Evolutionary conservation across 768 basidiomycete genomes (phyloP), one percentile per base, ranked within the genome.

Genomic region (Phanerochaete sordida): DNA sequence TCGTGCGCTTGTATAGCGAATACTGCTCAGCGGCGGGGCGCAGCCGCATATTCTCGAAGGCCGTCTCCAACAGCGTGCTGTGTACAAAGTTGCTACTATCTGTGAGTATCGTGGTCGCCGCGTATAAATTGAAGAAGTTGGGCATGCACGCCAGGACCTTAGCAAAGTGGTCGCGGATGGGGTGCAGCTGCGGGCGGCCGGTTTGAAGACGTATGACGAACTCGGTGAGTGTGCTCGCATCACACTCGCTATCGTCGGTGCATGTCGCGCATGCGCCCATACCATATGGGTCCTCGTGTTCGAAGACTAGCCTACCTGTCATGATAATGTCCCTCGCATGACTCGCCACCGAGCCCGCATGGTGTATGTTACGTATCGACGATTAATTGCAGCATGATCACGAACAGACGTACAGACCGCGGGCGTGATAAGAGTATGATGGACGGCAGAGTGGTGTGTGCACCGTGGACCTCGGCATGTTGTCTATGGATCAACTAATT

Each of bases 101-200:
- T 11, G 31, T 19, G 30, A 52, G 13, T 24, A 62, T 62, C 3
- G 50, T 43, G 8, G 37, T 55, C 23, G 50, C 16, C 21, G 50
- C 35, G 35, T 30, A 52, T 3, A 57, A 24, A 1, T 50, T 35
- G 31, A 31, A 62, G 46, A 27, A 57, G 19, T 62, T 26, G n/a
- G 47, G 46, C 43, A 58, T 44, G 8, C 9, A 23, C 21, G 3
- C 4, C 27, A 58, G n/a, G n/a, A 24, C 31, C 9, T 62, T 49
- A 28, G 49, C 57, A 26, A 62, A 31, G 24, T 24, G 24, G 1
- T 57, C 28, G 23, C 58, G 57, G 6, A 62, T 8, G 5, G 61
- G 61, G 48, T 62, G 57, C 9, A 37, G 50, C 51, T 62, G 61
- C 2, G 57, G 50, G 7, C 8, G 2, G 33, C 61, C 61, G 39